Evolutionary conservation across 2,329 filamentous ascomycete genomes (phyloP).

Genomic region (Pestalotiopsis sp.): DNA sequence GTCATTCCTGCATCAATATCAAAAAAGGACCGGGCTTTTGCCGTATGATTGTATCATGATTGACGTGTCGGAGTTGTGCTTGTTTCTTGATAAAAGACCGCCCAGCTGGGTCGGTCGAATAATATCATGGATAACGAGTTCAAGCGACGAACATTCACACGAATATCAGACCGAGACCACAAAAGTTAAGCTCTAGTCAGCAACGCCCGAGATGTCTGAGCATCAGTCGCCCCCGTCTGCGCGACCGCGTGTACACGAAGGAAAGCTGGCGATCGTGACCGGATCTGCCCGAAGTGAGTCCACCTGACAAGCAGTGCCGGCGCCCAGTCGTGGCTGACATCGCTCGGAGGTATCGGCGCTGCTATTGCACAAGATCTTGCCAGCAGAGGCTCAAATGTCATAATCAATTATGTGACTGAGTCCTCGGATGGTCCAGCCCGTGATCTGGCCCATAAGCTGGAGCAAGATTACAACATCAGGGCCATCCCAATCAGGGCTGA

Average conservation of each 20-base stretch:
- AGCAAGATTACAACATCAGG: slow-evolving; percentile 47
- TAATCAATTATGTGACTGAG: slow-evolving; percentile 63
- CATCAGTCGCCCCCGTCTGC: not conserved
- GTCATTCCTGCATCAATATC: not conserved
- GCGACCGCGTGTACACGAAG: slow-evolving; percentile 34
- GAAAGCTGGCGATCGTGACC: slow-evolving; percentile 54
- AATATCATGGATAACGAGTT: not conserved
- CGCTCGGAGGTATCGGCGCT: slow-evolving; percentile 57
- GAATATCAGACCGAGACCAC: not conserved
- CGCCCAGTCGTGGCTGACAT: not conserved
- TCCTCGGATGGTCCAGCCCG: slow-evolving; percentile 50
- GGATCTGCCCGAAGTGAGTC: slow-evolving; percentile 50
- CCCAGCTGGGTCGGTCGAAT: not conserved
- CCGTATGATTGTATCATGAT: not conserved
- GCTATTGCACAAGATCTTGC: slow-evolving; percentile 61
- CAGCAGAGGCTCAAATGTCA: slow-evolving; percentile 60
- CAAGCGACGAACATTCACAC: not conserved
- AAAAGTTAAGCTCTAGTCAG: not conserved
- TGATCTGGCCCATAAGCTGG: slow-evolving; percentile 49
- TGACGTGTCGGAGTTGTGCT: not conserved
- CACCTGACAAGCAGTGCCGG: slow-evolving; percentile 14
- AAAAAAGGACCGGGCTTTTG: not conserved
- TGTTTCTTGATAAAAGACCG: not conserved
- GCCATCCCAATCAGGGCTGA: slow-evolving; percentile 64
- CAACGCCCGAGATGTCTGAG: not conserved